Percentiles rank a stretch among this genome's conserved stretches.
phyloP scores from a whole-genome alignment of 495 filamentous ascomycete species.

The Penicillium antarcticum region DNA sequence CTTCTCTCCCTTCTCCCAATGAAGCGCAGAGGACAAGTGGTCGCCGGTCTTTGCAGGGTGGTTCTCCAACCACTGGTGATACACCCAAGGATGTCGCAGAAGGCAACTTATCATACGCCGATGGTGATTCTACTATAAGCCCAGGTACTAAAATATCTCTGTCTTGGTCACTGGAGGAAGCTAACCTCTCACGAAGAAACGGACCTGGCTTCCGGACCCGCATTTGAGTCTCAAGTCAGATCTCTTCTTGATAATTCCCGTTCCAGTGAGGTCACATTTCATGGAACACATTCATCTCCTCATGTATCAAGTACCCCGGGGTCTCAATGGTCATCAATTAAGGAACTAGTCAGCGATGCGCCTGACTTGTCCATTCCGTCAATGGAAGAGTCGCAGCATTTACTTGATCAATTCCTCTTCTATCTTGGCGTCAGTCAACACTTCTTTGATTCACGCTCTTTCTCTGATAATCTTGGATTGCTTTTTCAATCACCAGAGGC shows the following conservation, averaged over 20 bases:
- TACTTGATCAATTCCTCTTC: slow-evolving; percentile 24
- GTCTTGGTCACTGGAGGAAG: neutral
- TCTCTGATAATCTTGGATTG: slow-evolving; percentile 17
- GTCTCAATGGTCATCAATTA: slow-evolving; percentile 6
- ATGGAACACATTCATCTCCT: neutral
- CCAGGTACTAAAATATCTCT: slow-evolving; percentile 6
- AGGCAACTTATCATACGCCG: slow-evolving; percentile 1
- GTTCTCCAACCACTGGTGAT: neutral
- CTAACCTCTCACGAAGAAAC: slow-evolving; percentile 9
- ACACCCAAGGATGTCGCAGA: neutral
- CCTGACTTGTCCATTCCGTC: slow-evolving; percentile 4
- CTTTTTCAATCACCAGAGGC: slow-evolving; percentile 12
- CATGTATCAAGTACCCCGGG: neutral
- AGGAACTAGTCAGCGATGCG: slow-evolving; percentile 6
- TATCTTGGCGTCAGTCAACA: slow-evolving; percentile 25
- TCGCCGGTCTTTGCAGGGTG: neutral
- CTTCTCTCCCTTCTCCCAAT: neutral
- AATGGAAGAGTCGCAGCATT: slow-evolving; percentile 17
- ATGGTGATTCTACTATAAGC: slow-evolving; percentile 8
- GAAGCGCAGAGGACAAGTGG: neutral
- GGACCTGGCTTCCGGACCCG: slow-evolving; percentile 19
- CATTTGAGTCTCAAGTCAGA: slow-evolving; percentile 23
- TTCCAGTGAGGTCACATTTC: neutral
- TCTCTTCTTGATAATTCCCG: slow-evolving; percentile 14
- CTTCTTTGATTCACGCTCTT: slow-evolving; percentile 20